Evolutionary conservation across 495 filamentous ascomycete genomes (phyloP).

Genomic region (Opeltia flavorubescens): DNA sequence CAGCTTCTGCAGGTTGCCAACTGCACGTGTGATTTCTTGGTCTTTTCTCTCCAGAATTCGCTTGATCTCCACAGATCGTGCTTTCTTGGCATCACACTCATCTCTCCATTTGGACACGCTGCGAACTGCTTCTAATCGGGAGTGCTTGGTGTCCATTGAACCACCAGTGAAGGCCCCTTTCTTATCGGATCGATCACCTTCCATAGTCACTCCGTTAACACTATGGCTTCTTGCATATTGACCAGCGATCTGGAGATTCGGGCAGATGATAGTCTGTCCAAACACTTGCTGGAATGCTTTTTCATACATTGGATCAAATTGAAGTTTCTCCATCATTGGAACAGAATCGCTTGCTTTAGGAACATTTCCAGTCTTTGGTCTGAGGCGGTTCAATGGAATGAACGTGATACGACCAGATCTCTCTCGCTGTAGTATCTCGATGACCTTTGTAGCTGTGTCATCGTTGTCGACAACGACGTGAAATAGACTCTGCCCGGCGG

Average conservation of each 20-base stretch:
- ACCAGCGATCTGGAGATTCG: slow-evolving; percentile 67
- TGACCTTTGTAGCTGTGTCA: slow-evolving; percentile 65
- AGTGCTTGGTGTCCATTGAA: slow-evolving; percentile 70
- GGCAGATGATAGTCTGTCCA: slow-evolving; percentile 88
- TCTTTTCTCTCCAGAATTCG: slow-evolving; percentile 60
- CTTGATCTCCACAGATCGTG: slow-evolving; percentile 41
- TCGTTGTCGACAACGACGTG: slow-evolving; percentile 95
- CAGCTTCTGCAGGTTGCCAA: slow-evolving; percentile 67
- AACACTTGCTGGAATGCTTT: slow-evolving; percentile 87
- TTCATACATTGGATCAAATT: slow-evolving; percentile 63
- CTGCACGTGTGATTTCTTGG: slow-evolving; percentile 71
- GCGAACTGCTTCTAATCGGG: slow-evolving; percentile 70
- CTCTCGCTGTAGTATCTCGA: slow-evolving; percentile 65
- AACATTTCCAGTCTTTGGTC: slow-evolving; percentile 51
- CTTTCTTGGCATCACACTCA: slow-evolving; percentile 52
- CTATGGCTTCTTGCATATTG: slow-evolving; percentile 85
- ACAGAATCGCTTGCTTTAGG: slow-evolving; percentile 78
- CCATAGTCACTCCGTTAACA: slow-evolving; percentile 82
- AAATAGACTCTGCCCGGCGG: slow-evolving; percentile 84
- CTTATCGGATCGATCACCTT: slow-evolving; percentile 87
- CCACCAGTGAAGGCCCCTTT: slow-evolving; percentile 90
- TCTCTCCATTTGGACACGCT: slow-evolving; percentile 61
- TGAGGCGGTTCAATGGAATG: slow-evolving; percentile 77
- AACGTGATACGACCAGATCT: slow-evolving; percentile 84
- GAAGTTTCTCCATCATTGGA: slow-evolving; percentile 73